Evolutionary conservation across 371 early-diverging fungal genomes (phyloP).

Genomic region (Lichtheimia ramosa): DNA sequence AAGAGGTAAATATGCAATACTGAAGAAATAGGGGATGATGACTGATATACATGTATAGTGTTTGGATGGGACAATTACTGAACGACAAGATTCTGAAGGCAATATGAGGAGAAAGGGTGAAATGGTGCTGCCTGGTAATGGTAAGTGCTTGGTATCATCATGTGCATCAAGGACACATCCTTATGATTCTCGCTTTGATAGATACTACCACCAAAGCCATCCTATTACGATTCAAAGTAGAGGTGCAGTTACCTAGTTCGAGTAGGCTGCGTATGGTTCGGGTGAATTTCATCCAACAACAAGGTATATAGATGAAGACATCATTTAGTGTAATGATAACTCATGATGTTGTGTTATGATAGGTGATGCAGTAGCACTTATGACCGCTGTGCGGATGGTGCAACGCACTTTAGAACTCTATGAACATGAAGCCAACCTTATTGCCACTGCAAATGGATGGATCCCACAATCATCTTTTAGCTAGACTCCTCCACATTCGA

Average conservation of each 20-base stretch:
- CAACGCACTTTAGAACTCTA: conserved; percentile 35
- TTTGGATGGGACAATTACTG: conserved; percentile 39
- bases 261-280: conserved; percentile 23
- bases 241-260: conserved; percentile 17
- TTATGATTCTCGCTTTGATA: not conserved
- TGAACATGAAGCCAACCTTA: conserved; percentile 39
- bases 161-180: not conserved
- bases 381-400: conserved; percentile 40
- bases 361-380: conserved; percentile 41
- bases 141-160: conserved; percentile 10
- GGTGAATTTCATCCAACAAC: conserved; percentile 46
- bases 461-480: conserved; percentile 6
- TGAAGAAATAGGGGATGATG: too few relatives aligned
- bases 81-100: conserved; percentile 40
- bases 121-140: conserved; percentile 30
- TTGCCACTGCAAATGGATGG: conserved; percentile 22
- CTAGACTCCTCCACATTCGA: not conserved
- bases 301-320: conserved; percentile 24
- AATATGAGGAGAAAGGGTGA: conserved; percentile 41
- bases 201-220: conserved; percentile 29
- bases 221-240: conserved; percentile 35
- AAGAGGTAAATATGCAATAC: conserved; percentile 44
- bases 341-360: conserved; percentile 3
- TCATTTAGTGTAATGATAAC: not conserved
- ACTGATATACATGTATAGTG: conserved; percentile 16